Percentiles rank a stretch among this genome's conserved stretches.
Conservation (phyloP, 805 yeast species). For the Candida peoriensis region DNA sequence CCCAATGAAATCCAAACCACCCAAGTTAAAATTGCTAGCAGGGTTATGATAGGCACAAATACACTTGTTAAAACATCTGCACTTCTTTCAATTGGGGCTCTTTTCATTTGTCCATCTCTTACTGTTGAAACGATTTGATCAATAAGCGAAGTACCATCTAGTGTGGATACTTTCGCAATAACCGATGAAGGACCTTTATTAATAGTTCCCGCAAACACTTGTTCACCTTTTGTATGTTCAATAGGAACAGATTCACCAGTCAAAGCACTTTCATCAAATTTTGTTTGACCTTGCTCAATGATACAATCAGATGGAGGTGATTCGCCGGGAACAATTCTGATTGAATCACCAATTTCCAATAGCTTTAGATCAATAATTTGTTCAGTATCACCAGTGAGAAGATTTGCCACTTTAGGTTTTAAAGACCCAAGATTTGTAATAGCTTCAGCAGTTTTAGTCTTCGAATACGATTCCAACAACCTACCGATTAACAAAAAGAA, state of each 20-base stretch:
- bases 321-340: slow-evolving; percentile 47
- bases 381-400: slow-evolving; percentile 31
- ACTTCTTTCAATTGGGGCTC: slow-evolving; percentile 67
- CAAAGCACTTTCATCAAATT: slow-evolving; percentile 57
- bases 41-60: slow-evolving; percentile 66
- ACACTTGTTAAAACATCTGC: slow-evolving; percentile 67
- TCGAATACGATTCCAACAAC: slow-evolving; percentile 60
- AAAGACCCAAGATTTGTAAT: slow-evolving; percentile 47
- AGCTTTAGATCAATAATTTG: slow-evolving; percentile 34
- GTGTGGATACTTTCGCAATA: slow-evolving; percentile 48
- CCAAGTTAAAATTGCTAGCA: slow-evolving; percentile 61
- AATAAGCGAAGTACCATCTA: slow-evolving; percentile 59
- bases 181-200: slow-evolving; percentile 54
- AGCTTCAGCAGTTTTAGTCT: slow-evolving; percentile 62
- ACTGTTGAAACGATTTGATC: slow-evolving; percentile 69
- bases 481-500: slow-evolving; percentile 70
- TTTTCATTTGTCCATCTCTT: slow-evolving; percentile 64
- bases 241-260: slow-evolving; percentile 64
- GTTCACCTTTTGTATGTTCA: slow-evolving; percentile 53
- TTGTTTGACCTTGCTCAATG: slow-evolving; percentile 39
- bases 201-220: slow-evolving; percentile 67
- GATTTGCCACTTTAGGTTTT: slow-evolving; percentile 45
- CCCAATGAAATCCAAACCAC: slow-evolving; percentile 63
- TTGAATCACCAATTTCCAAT: slow-evolving; percentile 48
- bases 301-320: slow-evolving; percentile 59